phyloP scores from a whole-genome alignment of 2,329 filamentous ascomycete species.

The Fusarium sp. region DNA sequence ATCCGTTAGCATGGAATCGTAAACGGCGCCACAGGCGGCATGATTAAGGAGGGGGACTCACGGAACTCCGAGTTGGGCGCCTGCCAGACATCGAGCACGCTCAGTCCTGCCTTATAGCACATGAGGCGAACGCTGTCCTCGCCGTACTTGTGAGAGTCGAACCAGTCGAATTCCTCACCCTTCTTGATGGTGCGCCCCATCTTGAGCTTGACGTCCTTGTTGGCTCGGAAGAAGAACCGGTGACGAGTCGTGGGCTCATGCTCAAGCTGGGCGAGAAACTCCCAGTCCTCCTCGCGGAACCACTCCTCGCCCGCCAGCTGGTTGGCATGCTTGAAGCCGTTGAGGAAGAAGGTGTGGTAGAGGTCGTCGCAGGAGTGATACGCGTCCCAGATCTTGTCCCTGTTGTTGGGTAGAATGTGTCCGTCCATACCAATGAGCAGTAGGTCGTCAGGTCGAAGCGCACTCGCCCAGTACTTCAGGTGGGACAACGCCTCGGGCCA shows the following conservation, averaged over 20 bases:
- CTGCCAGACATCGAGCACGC: slow-evolving; percentile 52
- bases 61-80: slow-evolving; percentile 54
- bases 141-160: slow-evolving; percentile 58
- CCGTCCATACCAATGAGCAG: slow-evolving; percentile 58
- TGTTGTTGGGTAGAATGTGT: slow-evolving; percentile 48
- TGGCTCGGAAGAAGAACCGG: slow-evolving; percentile 55
- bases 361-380: slow-evolving; percentile 54
- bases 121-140: slow-evolving; percentile 53
- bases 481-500: slow-evolving; percentile 51
- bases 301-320: slow-evolving; percentile 48
- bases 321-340: slow-evolving; percentile 55
- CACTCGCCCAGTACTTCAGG: slow-evolving; percentile 52
- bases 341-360: slow-evolving; percentile 53
- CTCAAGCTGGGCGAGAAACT: slow-evolving; percentile 52
- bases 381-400: slow-evolving; percentile 55
- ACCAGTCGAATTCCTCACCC: slow-evolving; percentile 57
- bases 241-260: slow-evolving; percentile 52
- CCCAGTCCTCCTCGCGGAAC: slow-evolving; percentile 54
- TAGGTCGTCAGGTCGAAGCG: slow-evolving; percentile 50
- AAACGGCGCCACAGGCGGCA: slow-evolving; percentile 1
- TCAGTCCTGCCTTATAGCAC: slow-evolving; percentile 54
- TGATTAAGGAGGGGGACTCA: slow-evolving; percentile 33
- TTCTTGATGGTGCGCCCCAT: slow-evolving; percentile 43
- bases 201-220: slow-evolving; percentile 47
- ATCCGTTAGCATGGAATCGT: slow-evolving; percentile 34